Percentiles rank a stretch among this genome's conserved stretches.
Evolutionary conservation across 495 filamentous ascomycete genomes (phyloP).

Genomic region (Tuber brumale): DNA sequence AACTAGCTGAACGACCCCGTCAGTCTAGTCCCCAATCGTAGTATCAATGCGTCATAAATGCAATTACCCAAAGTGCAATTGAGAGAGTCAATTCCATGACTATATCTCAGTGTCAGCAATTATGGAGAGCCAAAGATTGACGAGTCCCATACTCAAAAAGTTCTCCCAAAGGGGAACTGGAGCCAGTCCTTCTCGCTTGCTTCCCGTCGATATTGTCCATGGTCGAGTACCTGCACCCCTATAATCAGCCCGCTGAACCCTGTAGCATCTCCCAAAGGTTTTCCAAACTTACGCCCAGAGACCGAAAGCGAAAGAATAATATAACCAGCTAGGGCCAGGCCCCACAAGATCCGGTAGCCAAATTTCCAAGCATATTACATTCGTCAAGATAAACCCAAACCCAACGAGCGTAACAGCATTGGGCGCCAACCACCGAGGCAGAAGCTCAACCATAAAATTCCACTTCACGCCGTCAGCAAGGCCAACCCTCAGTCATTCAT

Average conservation of each 20-base stretch:
- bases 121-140: not conserved
- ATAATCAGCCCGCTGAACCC: slow-evolving; percentile 26
- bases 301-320: slow-evolving; percentile 88
- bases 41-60: not conserved
- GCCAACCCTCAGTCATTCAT: not conserved
- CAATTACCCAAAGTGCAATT: slow-evolving; percentile 70
- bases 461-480: slow-evolving; percentile 56
- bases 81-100: slow-evolving; percentile 92
- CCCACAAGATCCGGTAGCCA: slow-evolving; percentile 88
- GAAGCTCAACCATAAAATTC: slow-evolving; percentile 89
- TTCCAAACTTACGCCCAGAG: slow-evolving; percentile 68
- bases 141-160: slow-evolving; percentile 72
- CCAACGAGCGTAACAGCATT: slow-evolving; percentile 96
- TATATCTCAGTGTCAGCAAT: slow-evolving; percentile 44
- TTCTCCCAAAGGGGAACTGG: slow-evolving; percentile 88
- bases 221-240: slow-evolving; percentile 67
- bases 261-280: not conserved
- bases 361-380: slow-evolving; percentile 71
- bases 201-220: slow-evolving; percentile 99
- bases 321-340: slow-evolving; percentile 87
- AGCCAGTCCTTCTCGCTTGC: slow-evolving; percentile 89
- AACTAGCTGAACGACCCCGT: slow-evolving; percentile 52
- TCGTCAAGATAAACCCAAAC: slow-evolving; percentile 86
- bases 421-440: slow-evolving; percentile 92
- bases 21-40: not conserved